Conservation (phyloP, 2,329 filamentous ascomycete species). For the Epichloe aotearoae region DNA sequence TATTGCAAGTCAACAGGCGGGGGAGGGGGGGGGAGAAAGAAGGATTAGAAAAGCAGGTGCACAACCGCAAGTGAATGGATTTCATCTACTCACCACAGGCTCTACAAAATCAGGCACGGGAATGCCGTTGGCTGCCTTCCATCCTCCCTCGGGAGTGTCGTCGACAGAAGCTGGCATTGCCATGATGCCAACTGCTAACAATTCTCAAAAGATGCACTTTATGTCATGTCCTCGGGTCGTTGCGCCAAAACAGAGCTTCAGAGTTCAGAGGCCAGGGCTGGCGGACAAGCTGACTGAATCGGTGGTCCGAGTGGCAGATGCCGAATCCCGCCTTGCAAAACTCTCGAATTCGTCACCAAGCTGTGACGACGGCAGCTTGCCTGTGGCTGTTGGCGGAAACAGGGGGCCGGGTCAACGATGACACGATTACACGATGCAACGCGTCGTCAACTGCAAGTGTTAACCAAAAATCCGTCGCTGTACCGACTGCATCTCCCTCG, state of each 20-base stretch:
- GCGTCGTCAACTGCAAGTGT: not conserved
- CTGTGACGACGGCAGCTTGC: no score
- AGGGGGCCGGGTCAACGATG: not conserved
- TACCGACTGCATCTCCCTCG: not conserved
- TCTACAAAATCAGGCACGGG: constrained; percentile 22
- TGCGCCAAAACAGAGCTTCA: not conserved
- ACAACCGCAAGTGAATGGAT: not conserved
- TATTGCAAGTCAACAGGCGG: not conserved
- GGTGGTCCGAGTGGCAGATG: not conserved
- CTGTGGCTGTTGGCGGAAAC: not conserved
- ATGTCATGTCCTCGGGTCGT: not conserved
- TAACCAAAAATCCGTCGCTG: not conserved
- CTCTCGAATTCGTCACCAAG: no score
- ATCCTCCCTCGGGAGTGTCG: constrained; percentile 11
- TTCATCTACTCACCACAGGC: constrained; percentile 15
- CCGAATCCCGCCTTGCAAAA: no score
- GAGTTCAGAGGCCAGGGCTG: no score
- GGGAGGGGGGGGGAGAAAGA: no score
- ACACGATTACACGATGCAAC: not conserved
- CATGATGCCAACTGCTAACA: not conserved
- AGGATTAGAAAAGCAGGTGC: no score
- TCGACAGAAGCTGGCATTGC: constrained; percentile 1
- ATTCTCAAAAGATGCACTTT: not conserved
- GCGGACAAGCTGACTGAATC: no score
- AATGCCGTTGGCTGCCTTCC: constrained; percentile 14